A percentile compares a stretch with the other conserved stretches of the same genome.
Evolutionary conservation across 257 asterid genomes (phyloP).

Genomic region (Solanum chiquidenum): DNA sequence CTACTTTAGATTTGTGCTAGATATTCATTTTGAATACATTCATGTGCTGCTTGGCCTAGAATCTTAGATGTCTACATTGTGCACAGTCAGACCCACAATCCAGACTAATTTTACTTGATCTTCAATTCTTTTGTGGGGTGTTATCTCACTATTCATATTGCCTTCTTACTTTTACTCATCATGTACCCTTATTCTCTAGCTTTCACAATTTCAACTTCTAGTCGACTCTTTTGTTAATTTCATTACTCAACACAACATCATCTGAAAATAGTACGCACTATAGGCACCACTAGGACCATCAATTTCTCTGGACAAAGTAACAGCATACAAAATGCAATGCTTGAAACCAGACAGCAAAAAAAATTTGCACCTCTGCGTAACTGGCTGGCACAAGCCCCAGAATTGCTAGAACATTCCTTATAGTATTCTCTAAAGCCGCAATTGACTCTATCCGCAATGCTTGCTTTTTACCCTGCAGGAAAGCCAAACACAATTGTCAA

Average conservation of each 20-base stretch:
- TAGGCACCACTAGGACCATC: neutral
- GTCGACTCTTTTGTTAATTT: neutral
- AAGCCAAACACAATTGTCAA: neutral
- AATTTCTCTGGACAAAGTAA: neutral
- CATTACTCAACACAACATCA: neutral
- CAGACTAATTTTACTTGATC: neutral
- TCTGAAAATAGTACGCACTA: neutral
- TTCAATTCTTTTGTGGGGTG: neutral
- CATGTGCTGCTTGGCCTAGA: neutral
- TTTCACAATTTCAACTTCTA: neutral
- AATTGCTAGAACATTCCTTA: conserved; percentile 40
- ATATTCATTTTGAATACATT: neutral
- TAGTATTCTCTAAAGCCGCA: conserved; percentile 53
- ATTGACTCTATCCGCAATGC: conserved; percentile 59
- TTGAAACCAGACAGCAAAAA: neutral
- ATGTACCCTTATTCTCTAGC: neutral
- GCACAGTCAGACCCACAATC: neutral
- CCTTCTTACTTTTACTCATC: neutral
- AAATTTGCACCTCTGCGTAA: conserved; percentile 47
- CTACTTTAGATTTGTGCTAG: neutral
- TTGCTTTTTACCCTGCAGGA: conserved; percentile 87
- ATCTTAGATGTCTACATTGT: neutral
- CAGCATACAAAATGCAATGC: neutral
- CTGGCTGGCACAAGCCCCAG: conserved; percentile 74
- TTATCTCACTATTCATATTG: neutral